Conservation (phyloP, 257 asterid genomes). For the Striga asiatica region DNA sequence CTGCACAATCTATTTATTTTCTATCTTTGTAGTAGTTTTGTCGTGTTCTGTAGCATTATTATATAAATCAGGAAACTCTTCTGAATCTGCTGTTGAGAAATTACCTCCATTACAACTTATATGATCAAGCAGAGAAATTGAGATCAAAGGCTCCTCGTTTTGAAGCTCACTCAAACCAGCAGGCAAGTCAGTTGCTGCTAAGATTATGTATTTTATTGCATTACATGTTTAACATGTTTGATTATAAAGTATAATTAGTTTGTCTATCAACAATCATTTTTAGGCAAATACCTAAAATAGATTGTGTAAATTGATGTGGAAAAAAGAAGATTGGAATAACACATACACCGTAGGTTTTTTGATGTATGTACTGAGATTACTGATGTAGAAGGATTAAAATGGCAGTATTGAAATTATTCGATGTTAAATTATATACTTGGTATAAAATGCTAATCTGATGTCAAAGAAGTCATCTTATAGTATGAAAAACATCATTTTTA, state of each 20-base stretch:
- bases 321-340: neutral
- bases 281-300: neutral
- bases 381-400: neutral
- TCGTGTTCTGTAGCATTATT: slow-evolving; percentile 3
- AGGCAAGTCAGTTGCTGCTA: slow-evolving; percentile 46
- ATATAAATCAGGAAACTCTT: slow-evolving; percentile 66
- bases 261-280: neutral
- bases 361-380: neutral
- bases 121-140: slow-evolving; percentile 94
- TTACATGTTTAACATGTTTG: slow-evolving; percentile 10
- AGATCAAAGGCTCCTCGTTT: slow-evolving; percentile 95
- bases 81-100: slow-evolving; percentile 69
- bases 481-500: too few relatives aligned
- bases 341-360: neutral
- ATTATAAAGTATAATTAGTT: neutral
- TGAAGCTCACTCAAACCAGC: slow-evolving; percentile 95
- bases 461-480: too few relatives aligned
- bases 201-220: neutral
- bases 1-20: neutral
- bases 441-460: too few relatives aligned
- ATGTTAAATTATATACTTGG: too few relatives aligned
- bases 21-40: neutral
- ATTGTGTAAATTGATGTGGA: neutral
- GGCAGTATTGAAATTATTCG: neutral
- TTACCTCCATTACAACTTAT: slow-evolving; percentile 81